Base-by-base conservation (phyloP, 441 rosid species). In the Pelargonium fulgidum region DNA sequence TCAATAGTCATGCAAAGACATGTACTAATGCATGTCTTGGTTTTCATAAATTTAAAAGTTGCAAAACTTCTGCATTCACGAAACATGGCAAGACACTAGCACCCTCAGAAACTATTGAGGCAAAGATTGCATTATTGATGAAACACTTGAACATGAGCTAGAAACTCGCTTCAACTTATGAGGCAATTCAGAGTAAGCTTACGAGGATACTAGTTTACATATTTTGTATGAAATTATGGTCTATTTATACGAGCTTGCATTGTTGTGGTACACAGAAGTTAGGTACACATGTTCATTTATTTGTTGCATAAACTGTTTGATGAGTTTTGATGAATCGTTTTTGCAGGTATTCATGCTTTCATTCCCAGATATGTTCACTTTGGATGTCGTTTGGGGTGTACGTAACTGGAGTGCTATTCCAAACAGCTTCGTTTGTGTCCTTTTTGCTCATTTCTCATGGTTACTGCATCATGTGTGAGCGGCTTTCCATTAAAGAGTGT, bases 371-470 rank as follows among this genome's bases (percentile, higher is more conserved):
- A 68, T 90, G 98, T 76, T 93, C 98, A 33, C 80, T 90, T 1
- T 90, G 98, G 98, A 85, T 90, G 86, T 90, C 98, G 36, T 93
- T 90, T 62, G 98, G 98, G 73, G 96, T 90, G 66, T 93, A 90
- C 71, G 89, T 89, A 65, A 93, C 96, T 14, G 98, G 97, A 77
- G 89, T 93, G 67, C 89, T 93, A 73, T 90, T 89, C 79, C 93
- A 90, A 75, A 93, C 98, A 20, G 92, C 89, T 82, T 89, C 93
- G 0, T 87, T 93, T 50, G 87, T 93, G 54, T 90, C 93, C 22
- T 90, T 90, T 81, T 78, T 93, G 78, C 91, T 93, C 62, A 93
- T 93, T 75, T 90, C 98, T 71, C 91, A 89, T 11, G 98, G 98
- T 68, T 89, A 90, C 74, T 89, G 96, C 78, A 89, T 90, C 81